These are phyloP conservation scores for Aspergillus sp. DNA, from an alignment of 2,329 filamentous ascomycete species.

Conservation along the genomic window DNA sequence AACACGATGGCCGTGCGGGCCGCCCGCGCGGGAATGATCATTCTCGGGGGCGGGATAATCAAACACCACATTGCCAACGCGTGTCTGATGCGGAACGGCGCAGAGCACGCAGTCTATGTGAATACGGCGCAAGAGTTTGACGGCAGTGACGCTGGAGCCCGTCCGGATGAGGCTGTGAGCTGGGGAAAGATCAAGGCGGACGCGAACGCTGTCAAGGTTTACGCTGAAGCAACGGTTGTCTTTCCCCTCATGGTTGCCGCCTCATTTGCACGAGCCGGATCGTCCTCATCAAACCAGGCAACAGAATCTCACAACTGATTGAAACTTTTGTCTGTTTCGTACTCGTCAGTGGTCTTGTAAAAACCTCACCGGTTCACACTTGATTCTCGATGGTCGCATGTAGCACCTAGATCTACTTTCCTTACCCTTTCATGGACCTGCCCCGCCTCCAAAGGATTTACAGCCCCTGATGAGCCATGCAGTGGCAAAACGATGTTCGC, in stretches of 20 bases:
- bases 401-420: too few relatives aligned
- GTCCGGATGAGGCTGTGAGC: conserved; percentile 93
- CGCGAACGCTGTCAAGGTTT: conserved; percentile 82
- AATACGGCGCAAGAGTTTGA: conserved; percentile 98
- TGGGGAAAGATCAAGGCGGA: conserved; percentile 97
- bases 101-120: conserved; percentile 94
- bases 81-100: conserved; percentile 94
- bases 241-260: conserved; percentile 65
- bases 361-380: too few relatives aligned
- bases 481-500: too few relatives aligned
- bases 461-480: too few relatives aligned
- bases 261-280: conserved; percentile 53
- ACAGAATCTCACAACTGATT: too few relatives aligned
- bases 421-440: too few relatives aligned
- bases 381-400: too few relatives aligned
- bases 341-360: too few relatives aligned
- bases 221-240: conserved; percentile 63
- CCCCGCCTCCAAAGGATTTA: too few relatives aligned
- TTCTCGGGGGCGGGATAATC: conserved; percentile 88
- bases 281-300: neutral
- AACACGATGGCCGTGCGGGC: conserved; percentile 89
- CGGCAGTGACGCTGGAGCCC: conserved; percentile 89
- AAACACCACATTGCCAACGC: conserved; percentile 99
- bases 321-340: too few relatives aligned
- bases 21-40: conserved; percentile 87